These are phyloP conservation scores for Neurospora sp. DNA, from an alignment of 495 filamentous ascomycete species.

Conservation along the genomic window DNA sequence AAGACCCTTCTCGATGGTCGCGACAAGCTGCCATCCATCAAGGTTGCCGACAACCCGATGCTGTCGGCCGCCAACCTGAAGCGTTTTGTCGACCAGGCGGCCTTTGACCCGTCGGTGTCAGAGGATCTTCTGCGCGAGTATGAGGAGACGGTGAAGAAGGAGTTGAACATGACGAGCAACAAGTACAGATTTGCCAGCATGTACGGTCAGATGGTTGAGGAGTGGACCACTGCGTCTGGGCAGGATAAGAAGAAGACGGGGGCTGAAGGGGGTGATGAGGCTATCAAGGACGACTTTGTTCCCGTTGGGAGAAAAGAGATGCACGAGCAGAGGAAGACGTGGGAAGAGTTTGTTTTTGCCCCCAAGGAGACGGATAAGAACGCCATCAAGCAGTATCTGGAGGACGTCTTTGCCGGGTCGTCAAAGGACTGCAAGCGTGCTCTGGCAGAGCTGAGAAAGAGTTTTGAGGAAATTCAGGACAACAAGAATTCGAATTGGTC, in stretches of 20 bases:
- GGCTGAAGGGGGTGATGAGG: not conserved
- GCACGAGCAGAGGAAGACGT: conserved; percentile 40
- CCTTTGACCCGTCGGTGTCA: conserved; percentile 25
- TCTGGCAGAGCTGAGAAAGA: not conserved
- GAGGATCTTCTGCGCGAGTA: conserved; percentile 24
- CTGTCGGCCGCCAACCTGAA: conserved; percentile 15
- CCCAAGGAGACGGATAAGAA: conserved; percentile 25
- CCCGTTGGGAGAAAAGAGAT: conserved; percentile 17
- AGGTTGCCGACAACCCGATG: conserved; percentile 5
- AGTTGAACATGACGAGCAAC: conserved; percentile 33
- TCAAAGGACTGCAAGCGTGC: conserved; percentile 14
- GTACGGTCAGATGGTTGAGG: conserved; percentile 50
- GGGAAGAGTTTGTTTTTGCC: conserved; percentile 41
- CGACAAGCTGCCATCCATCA: conserved; percentile 15
- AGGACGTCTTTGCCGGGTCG: conserved; percentile 35
- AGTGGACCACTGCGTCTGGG: conserved; percentile 40
- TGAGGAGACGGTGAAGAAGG: conserved; percentile 29
- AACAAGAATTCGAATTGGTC: conserved; percentile 3
- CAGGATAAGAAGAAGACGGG: conserved; percentile 9
- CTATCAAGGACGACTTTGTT: conserved; percentile 1
- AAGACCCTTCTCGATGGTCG: conserved; percentile 15
- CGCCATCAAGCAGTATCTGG: conserved; percentile 38
- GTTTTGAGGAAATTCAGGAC: conserved; percentile 4
- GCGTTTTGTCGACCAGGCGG: conserved; percentile 25
- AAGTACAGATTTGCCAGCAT: conserved; percentile 51